A percentile compares a stretch with the other conserved stretches of the same genome.
These are phyloP conservation scores for Pyrrhoderma lamaoense DNA, from an alignment of 1,284 basidiomycete genomes.

Conservation along the genomic window DNA sequence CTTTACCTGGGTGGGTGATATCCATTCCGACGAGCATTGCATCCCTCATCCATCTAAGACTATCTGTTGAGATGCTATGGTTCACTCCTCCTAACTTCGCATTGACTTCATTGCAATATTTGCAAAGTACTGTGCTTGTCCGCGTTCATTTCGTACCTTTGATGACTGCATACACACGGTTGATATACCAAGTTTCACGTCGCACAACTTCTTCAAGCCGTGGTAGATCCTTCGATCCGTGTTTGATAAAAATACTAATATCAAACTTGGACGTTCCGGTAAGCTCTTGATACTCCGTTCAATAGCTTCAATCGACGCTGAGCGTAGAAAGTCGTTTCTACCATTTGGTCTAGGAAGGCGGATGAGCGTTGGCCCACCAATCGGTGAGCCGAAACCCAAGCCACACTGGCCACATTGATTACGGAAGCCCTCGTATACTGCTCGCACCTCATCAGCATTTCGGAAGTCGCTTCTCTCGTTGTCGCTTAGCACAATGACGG, in stretches of 20 bases:
- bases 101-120: slow-evolving; percentile 64
- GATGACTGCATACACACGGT: slow-evolving; percentile 17
- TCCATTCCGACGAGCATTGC: slow-evolving; percentile 80
- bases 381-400: slow-evolving; percentile 34
- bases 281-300: slow-evolving; percentile 8
- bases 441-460: slow-evolving; percentile 42
- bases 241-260: slow-evolving; percentile 16
- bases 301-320: slow-evolving; percentile 7
- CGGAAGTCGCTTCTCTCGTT: slow-evolving; percentile 23
- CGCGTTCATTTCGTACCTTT: slow-evolving; percentile 37
- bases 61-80: slow-evolving; percentile 48
- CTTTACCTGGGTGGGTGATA: slow-evolving; percentile 64
- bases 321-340: slow-evolving; percentile 6
- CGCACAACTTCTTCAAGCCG: slow-evolving; percentile 36
- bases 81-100: slow-evolving; percentile 75
- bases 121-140: slow-evolving; percentile 67
- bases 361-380: slow-evolving; percentile 46
- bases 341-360: slow-evolving; percentile 52
- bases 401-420: slow-evolving; percentile 12
- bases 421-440: not conserved
- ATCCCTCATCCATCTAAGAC: slow-evolving; percentile 57
- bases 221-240: slow-evolving; percentile 11
- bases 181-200: slow-evolving; percentile 36
- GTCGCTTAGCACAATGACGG: slow-evolving; percentile 11
- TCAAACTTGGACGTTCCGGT: slow-evolving; percentile 1